Evolutionary conservation across 108 stramenopile genomes (phyloP), one percentile per base, ranked within the genome.

Genomic region (Cyclotella sp.): DNA sequence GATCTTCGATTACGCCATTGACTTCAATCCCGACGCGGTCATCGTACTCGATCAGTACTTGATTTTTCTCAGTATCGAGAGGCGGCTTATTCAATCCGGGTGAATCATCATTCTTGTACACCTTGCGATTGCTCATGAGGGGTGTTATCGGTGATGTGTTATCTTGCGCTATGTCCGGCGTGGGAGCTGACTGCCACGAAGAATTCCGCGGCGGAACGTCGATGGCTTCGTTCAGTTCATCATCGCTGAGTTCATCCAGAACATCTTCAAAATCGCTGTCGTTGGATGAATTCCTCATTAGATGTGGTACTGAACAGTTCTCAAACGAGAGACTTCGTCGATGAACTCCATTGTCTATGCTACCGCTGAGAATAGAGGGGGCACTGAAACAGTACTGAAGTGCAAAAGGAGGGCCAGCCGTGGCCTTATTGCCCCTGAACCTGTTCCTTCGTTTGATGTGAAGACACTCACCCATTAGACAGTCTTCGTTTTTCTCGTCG

Each of bases 231-330:
- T 46, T 28, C 9, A 24, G 24, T 1, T 58, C 70, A 12, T 41
- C 57, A 58, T 15, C 24, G 22, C n/a, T 62, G 18, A 62, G 19
- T 40, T 40, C 70, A 43, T 55, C 70, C 10, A 43, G 44, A 15
- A 58, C 65, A 26, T 43, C 64, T 19, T 65, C 52, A 42, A 40
- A 30, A 24, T 79, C 54, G 29, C 65, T 66, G 46, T 66, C 78
- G 43, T 79, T 18, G 0, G 78, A 72, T 16, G 65, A 51, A 24
- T 60, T 68, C 41, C 79, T 34, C 72, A 80, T 73, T 59, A 80
- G 42, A 63, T 80, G 79, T 9, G 79, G 79, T 0, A 78, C 22
- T 26, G 61, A 40, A 61, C 40, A 52, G 34, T 13, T 44, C n/a
- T 30, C 57, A 11, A 52, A 53, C 29, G 54, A 70, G 14, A 9